Conservation (phyloP, 805 yeast genomes). For the Yarrowia sp. region DNA sequence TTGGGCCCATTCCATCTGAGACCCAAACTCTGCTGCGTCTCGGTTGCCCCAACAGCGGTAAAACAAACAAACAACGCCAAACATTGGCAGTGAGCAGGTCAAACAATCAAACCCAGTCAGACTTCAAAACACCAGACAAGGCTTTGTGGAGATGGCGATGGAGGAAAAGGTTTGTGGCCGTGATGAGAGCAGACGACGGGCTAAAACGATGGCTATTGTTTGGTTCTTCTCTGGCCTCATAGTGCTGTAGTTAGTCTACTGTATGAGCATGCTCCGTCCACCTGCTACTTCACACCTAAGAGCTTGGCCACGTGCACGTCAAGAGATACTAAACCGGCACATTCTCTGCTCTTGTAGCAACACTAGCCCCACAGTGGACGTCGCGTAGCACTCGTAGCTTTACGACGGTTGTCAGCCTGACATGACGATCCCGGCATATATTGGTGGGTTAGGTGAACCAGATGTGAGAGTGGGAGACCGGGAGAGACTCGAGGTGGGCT, state of each 20-base stretch:
- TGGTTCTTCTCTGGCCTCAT: too few species aligned
- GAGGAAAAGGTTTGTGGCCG: too few species aligned
- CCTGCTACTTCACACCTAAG: too few species aligned
- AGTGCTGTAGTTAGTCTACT: too few species aligned
- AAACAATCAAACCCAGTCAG: slow-evolving; percentile 2
- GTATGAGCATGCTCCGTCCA: too few species aligned
- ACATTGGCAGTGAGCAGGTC: slow-evolving; percentile 10
- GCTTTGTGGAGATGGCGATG: background rate
- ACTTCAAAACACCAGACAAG: background rate
- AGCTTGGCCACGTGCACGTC: too few species aligned
- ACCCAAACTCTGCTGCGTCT: background rate
- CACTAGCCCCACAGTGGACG: background rate
- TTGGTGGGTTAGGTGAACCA: slow-evolving; percentile 14
- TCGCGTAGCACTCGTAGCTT: background rate
- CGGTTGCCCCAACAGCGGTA: slow-evolving; percentile 39
- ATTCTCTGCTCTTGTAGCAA: too few species aligned
- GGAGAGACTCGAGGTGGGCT: too few species aligned
- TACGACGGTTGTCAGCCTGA: slow-evolving; percentile 1
- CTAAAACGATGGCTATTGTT: too few species aligned
- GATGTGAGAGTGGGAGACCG: too few species aligned
- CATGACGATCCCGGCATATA: slow-evolving; percentile 21
- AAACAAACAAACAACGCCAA: slow-evolving; percentile 33
- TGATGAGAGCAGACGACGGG: too few species aligned
- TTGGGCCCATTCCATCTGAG: slow-evolving; percentile 34
- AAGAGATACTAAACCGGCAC: too few species aligned